Conservation (phyloP, 1,284 basidiomycete genomes). For the Mycena citricolor region DNA sequence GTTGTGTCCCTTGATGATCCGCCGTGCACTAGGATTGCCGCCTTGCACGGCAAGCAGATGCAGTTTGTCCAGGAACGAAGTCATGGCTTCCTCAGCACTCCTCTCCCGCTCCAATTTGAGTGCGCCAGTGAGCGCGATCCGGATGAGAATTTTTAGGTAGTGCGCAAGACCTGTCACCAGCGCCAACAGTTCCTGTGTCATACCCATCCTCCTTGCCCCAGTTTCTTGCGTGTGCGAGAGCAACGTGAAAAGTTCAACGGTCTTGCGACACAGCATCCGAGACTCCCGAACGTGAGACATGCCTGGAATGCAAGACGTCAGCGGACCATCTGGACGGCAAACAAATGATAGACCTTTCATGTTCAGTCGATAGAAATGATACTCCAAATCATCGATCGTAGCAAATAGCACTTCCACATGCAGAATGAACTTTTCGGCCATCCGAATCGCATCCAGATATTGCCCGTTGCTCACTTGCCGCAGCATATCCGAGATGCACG, state of each 20-base stretch:
- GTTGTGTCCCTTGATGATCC: constrained; percentile 66
- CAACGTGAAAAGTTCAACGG: constrained; percentile 97
- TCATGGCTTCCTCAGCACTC: constrained; percentile 79
- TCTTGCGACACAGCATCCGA: constrained; percentile 97
- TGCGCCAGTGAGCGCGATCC: constrained; percentile 94
- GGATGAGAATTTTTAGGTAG: constrained; percentile 98
- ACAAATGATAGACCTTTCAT: constrained; percentile 70
- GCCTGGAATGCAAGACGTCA: constrained; percentile 50
- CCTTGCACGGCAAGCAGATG: constrained; percentile 89
- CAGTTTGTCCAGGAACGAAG: constrained; percentile 88
- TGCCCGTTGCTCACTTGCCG: constrained; percentile 95
- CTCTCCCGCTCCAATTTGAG: constrained; percentile 94
- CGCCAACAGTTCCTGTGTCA: constrained; percentile 97
- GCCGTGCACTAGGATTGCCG: constrained; percentile 75
- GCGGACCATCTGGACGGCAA: constrained; percentile 10
- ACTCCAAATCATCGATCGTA: constrained; percentile 95
- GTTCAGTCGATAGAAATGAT: constrained; percentile 78
- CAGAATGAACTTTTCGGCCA: constrained; percentile 98
- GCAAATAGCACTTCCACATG: constrained; percentile 99
- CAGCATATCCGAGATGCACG: constrained; percentile 99
- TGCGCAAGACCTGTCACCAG: constrained; percentile 98
- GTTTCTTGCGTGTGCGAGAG: constrained; percentile 96
- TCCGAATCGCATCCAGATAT: constrained; percentile 94
- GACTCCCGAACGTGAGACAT: constrained; percentile 99
- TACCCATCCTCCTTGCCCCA: constrained; percentile 85